Percentiles rank a stretch among this genome's conserved stretches.
phyloP scores from a whole-genome alignment of 768 basidiomycete species.

The Arthromyces matolae region DNA sequence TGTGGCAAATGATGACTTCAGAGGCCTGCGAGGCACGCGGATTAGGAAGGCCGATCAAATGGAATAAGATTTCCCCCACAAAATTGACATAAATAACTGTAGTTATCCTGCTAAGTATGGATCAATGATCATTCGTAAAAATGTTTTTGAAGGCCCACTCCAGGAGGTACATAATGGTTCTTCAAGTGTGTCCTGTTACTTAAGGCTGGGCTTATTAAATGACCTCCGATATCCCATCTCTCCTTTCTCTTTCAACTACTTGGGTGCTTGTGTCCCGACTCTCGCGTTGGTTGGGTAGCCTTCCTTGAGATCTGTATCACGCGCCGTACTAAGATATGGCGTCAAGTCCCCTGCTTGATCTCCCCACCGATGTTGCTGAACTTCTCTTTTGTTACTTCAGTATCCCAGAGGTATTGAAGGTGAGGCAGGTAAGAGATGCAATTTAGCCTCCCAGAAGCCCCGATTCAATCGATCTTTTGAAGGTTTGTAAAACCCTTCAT shows the following conservation, averaged over 20 bases:
- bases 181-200: too few species aligned
- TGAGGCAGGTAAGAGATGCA: conserved; percentile 43
- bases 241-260: too few species aligned
- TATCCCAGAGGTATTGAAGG: conserved; percentile 36
- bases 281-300: too few species aligned
- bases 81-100: background rate
- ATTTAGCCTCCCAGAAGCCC: background rate
- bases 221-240: too few species aligned
- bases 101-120: conserved; percentile 5
- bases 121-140: too few species aligned
- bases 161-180: too few species aligned
- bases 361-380: conserved; percentile 50
- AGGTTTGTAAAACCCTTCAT: conserved; percentile 47
- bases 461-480: background rate
- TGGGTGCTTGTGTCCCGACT: too few species aligned
- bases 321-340: conserved; percentile 2
- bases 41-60: conserved; percentile 3
- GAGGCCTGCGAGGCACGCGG: conserved; percentile 17
- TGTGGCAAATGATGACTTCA: background rate
- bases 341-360: conserved; percentile 17
- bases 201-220: too few species aligned
- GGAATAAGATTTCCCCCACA: conserved; percentile 8
- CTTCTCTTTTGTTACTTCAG: conserved; percentile 39
- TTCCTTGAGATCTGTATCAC: background rate
- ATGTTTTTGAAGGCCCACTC: too few species aligned